Evolutionary conservation across 2,329 filamentous ascomycete genomes (phyloP), one percentile per base, ranked within the genome.

Genomic region (Penicillium sp.): DNA sequence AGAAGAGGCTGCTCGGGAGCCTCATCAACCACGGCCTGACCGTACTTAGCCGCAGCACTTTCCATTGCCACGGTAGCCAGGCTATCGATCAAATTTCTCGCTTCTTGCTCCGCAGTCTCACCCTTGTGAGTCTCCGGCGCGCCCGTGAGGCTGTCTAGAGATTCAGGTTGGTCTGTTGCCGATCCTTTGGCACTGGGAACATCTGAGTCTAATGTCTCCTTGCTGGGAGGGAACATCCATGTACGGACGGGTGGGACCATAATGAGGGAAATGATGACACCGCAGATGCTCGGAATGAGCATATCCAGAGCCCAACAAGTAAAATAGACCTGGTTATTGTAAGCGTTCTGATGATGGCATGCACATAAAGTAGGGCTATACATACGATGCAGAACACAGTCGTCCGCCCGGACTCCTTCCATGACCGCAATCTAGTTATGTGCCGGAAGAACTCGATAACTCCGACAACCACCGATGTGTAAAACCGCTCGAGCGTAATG

Each of bases 81-180:
- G 33, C 86, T 85, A 57, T 87, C 89, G 59, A 94, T 87, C 57
- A 95, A 88, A 67, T 90, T 92, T 59, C 82, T 87, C 2, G 90
- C 90, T 69, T 95, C 90, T 57, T 89, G 85, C 71, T 95, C 90
- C 1, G 91, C 89, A 0, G 89, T 89, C 70, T 94, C 90, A 25
- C 90, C 90, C 68, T 90, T 87, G 73, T 92, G 83, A 59, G 89
- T 89, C 70, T 95, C 89, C 0, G 89, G 87, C 0, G 89, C 89
- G 1, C 89, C 90, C 0, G 90, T 94, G 1, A 88, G 82, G 49
- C 87, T 91, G 58, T 92, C 88, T 23, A 86, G 83, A n/a, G 87
- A 90, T 1, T 87, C 89, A 0, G 92, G 73, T 1, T 90, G 84
- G 1, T 88, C 89, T 3, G 88, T 82, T 42, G 83, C 82, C 0